phyloP scores from a whole-genome alignment of 2,329 filamentous ascomycete species.

The Phoma sp. region DNA sequence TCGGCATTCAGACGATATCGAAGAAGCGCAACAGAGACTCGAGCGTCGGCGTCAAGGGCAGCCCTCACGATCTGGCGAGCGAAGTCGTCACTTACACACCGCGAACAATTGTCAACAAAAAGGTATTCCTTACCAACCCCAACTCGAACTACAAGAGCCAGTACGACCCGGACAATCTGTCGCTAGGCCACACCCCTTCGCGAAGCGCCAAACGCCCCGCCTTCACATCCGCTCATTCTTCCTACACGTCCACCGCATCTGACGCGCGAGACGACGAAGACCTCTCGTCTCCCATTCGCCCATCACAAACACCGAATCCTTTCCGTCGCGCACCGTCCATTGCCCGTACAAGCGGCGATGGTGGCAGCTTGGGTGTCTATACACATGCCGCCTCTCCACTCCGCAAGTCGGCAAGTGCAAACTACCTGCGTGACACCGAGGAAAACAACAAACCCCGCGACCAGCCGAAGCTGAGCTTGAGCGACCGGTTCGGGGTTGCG shows the following conservation, averaged over 20 bases:
- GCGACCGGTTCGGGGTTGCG: slow-evolving; percentile 14
- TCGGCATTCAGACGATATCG: slow-evolving; percentile 75
- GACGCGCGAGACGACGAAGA: slow-evolving; percentile 44
- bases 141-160: slow-evolving; percentile 81
- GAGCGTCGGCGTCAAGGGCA: slow-evolving; percentile 49
- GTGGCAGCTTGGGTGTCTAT: slow-evolving; percentile 81
- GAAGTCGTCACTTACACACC: slow-evolving; percentile 69
- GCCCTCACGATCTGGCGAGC: slow-evolving; percentile 50
- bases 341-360: slow-evolving; percentile 62
- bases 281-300: slow-evolving; percentile 56
- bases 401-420: slow-evolving; percentile 75
- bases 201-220: slow-evolving; percentile 28
- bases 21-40: slow-evolving; percentile 43
- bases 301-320: slow-evolving; percentile 52
- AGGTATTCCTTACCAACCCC: slow-evolving; percentile 79
- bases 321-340: slow-evolving; percentile 61
- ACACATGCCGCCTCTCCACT: slow-evolving; percentile 82
- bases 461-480: slow-evolving; percentile 9
- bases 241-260: slow-evolving; percentile 48
- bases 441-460: slow-evolving; percentile 3
- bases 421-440: slow-evolving; percentile 47
- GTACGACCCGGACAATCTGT: slow-evolving; percentile 68
- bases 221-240: slow-evolving; percentile 38
- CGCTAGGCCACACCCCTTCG: slow-evolving; percentile 20
- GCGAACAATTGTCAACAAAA: slow-evolving; percentile 68